Evolutionary conservation across 139 green algal species (phyloP).

Genomic region (Auxenochlorella protothecoides): DNA sequence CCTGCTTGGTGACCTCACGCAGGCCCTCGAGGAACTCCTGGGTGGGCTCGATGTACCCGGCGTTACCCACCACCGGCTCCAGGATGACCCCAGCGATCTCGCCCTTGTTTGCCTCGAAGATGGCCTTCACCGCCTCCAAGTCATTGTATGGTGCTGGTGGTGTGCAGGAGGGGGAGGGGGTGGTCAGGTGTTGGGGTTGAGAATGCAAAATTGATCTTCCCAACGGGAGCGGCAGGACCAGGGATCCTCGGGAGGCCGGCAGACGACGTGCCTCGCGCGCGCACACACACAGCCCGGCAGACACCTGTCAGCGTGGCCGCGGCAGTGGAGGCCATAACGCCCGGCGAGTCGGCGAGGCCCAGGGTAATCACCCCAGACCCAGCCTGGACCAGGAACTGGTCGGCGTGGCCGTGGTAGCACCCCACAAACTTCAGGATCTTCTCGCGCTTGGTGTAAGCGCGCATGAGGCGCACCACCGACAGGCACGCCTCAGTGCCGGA

Average conservation of each 20-base stretch:
- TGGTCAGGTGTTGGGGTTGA: background rate
- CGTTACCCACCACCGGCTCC: conserved; percentile 98
- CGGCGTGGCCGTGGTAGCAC: conserved; percentile 98
- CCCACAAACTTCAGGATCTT: conserved; percentile 99
- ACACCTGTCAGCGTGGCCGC: conserved; percentile 45
- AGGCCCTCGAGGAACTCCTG: conserved; percentile 91
- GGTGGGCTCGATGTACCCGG: conserved; percentile 91
- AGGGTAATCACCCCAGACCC: conserved; percentile 90
- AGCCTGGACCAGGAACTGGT: conserved; percentile 92
- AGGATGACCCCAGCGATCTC: conserved; percentile 95
- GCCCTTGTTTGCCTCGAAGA: conserved; percentile 91
- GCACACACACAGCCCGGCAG: background rate
- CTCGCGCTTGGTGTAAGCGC: conserved; percentile 90
- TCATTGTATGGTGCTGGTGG: conserved; percentile 63
- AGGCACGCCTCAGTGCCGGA: conserved; percentile 97
- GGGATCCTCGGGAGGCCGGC: background rate
- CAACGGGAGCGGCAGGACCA: background rate
- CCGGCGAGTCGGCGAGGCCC: conserved; percentile 94
- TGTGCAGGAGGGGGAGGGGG: no score
- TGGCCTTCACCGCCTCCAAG: conserved; percentile 48
- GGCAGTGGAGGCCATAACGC: conserved; percentile 56
- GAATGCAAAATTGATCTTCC: background rate
- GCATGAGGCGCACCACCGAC: conserved; percentile 94
- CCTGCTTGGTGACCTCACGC: conserved; percentile 47
- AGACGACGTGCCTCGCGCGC: background rate